These are phyloP conservation scores for Xylariaceae sp. DNA, from an alignment of 2,329 filamentous ascomycete species.

Conservation along the genomic window DNA sequence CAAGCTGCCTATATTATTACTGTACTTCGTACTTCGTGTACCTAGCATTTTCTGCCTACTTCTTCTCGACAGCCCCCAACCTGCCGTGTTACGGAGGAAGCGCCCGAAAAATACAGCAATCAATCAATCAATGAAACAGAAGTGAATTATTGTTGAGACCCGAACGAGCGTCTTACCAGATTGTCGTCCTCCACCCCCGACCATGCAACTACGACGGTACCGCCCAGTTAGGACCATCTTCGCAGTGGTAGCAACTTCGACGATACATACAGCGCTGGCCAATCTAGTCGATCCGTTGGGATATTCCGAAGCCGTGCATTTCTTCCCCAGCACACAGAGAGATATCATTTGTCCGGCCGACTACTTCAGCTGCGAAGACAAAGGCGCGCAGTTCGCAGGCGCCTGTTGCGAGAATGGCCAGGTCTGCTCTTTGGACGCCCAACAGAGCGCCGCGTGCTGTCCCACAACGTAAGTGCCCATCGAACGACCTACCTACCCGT, in stretches of 20 bases:
- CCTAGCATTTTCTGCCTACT: neutral
- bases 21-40: no score
- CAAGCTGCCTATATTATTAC: neutral
- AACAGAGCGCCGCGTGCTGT: slow-evolving; percentile 51
- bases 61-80: neutral
- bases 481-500: neutral
- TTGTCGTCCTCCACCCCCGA: slow-evolving; percentile 6
- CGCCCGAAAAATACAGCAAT: neutral
- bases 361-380: slow-evolving; percentile 48
- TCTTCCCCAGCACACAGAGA: slow-evolving; percentile 27
- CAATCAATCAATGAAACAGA: neutral
- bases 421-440: slow-evolving; percentile 46
- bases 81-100: neutral
- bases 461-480: slow-evolving; percentile 43
- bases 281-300: slow-evolving; percentile 26
- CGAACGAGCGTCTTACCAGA: neutral
- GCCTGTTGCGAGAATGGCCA: slow-evolving; percentile 52
- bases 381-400: slow-evolving; percentile 44
- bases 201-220: slow-evolving; percentile 25
- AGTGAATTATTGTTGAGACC: slow-evolving; percentile 9
- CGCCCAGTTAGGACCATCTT: slow-evolving; percentile 16
- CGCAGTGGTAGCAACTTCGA: slow-evolving; percentile 20
- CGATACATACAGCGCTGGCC: slow-evolving; percentile 16
- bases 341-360: slow-evolving; percentile 42
- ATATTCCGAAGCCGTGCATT: slow-evolving; percentile 25